A percentile compares a stretch with the other conserved stretches of the same genome.
phyloP scores from a whole-genome alignment of 225 moss, liverwort and hornwort genomes.

The Pleurozium schreberi region DNA sequence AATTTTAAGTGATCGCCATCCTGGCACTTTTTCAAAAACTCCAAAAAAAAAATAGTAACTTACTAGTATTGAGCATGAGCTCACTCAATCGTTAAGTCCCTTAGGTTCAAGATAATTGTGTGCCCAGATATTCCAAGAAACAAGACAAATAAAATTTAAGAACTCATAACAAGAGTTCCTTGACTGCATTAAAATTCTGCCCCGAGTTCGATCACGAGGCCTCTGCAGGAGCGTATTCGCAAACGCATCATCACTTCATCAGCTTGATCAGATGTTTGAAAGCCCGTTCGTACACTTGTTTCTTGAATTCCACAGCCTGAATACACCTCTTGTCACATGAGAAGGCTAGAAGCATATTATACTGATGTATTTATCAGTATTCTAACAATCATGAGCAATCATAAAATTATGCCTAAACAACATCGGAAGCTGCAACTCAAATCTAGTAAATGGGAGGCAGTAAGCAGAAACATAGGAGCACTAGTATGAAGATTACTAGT shows the following conservation, averaged over 20 bases:
- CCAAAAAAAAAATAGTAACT: too few relatives aligned
- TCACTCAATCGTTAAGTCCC: not conserved
- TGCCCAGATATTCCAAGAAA: not conserved
- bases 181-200: not conserved
- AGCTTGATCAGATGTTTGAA: constrained; percentile 37
- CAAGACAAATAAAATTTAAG: not conserved
- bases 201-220: not conserved
- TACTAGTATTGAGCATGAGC: not conserved
- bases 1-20: too few relatives aligned
- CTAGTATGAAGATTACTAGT: not conserved
- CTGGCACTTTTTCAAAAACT: too few relatives aligned
- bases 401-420: not conserved
- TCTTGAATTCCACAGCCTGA: constrained; percentile 77
- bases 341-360: not conserved
- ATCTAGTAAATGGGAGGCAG: not conserved
- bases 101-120: not conserved
- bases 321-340: not conserved
- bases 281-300: constrained; percentile 50
- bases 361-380: not conserved
- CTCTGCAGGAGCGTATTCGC: not conserved
- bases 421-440: not conserved
- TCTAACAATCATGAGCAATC: not conserved
- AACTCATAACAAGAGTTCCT: not conserved
- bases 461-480: not conserved
- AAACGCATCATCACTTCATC: constrained; percentile 18